These are phyloP conservation scores for Suillus lakei DNA, from an alignment of 768 basidiomycete species.

Conservation along the genomic window DNA sequence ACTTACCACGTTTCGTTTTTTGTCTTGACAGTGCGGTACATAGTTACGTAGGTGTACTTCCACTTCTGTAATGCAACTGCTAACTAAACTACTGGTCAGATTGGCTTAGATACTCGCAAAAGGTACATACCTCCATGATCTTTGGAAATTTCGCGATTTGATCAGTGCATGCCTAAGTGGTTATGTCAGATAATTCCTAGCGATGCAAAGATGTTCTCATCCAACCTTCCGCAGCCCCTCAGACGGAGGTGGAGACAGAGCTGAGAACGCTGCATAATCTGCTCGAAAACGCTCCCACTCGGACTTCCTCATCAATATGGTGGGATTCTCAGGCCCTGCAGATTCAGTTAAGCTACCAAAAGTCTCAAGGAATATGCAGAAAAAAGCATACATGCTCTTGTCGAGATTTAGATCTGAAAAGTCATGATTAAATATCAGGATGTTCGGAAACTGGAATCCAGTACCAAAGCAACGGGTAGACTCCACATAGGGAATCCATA, in stretches of 20 bases:
- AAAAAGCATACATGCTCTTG: conserved; percentile 21
- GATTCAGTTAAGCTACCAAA: background rate
- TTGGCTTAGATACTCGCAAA: background rate
- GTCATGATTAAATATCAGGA: background rate
- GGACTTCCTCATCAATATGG: conserved; percentile 21
- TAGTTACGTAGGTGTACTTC: conserved; percentile 26
- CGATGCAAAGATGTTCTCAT: background rate
- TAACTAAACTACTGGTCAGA: conserved; percentile 18
- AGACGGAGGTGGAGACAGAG: background rate
- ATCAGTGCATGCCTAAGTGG: conserved; percentile 10
- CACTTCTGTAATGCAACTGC: conserved; percentile 30
- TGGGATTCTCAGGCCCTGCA: conserved; percentile 24
- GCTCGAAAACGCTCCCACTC: conserved; percentile 18
- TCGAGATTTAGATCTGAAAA: background rate
- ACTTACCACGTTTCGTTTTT: conserved; percentile 24
- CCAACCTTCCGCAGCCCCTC: background rate
- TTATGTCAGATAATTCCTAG: background rate
- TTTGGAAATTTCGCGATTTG: conserved; percentile 12
- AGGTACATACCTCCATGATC: conserved; percentile 15
- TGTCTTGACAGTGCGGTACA: conserved; percentile 7
- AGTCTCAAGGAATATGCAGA: background rate
- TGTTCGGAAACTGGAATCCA: background rate
- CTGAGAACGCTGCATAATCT: conserved; percentile 11
- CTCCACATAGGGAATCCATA: conserved; percentile 30
- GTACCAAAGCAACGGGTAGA: conserved; percentile 26